Conservation (phyloP, 129 eudicot species). For the Gnaphalium uliginosum region DNA sequence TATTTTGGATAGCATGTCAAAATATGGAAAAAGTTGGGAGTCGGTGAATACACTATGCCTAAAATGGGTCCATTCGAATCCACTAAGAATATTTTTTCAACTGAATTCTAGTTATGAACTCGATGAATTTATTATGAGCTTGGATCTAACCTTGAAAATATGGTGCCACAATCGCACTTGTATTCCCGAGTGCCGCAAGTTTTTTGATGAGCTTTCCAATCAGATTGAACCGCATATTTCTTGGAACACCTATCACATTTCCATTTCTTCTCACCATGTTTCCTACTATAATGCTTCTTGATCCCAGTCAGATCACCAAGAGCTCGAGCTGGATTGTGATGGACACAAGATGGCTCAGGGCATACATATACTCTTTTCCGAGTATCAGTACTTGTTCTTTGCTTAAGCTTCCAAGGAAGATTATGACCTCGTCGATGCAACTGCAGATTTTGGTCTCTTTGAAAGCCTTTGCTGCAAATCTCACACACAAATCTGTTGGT, state of each 20-base stretch:
- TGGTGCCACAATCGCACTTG: constrained; percentile 29
- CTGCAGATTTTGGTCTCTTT: constrained; percentile 65
- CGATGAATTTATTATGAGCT: neutral
- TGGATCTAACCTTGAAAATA: constrained; percentile 22
- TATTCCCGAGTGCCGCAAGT: constrained; percentile 31
- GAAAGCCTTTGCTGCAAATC: constrained; percentile 71
- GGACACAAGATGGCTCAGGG: constrained; percentile 63
- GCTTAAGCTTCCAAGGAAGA: constrained; percentile 26
- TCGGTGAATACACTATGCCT: too few relatives aligned
- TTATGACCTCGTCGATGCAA: constrained; percentile 28
- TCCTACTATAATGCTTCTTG: constrained; percentile 53
- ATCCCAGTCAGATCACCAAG: constrained; percentile 72
- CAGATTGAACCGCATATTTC: constrained; percentile 29
- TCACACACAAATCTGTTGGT: constrained; percentile 73
- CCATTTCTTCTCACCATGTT: constrained; percentile 32
- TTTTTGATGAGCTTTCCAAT: constrained; percentile 30
- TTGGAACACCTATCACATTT: constrained; percentile 27
- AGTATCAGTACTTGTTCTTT: constrained; percentile 11
- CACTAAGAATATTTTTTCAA: neutral
- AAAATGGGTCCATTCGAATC: neutral
- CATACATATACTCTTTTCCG: constrained; percentile 36
- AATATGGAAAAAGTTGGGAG: too few relatives aligned
- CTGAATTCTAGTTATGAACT: too few relatives aligned
- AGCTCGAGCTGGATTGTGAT: constrained; percentile 61
- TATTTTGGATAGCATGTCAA: too few relatives aligned